These are phyloP conservation scores for Aspergillus novoparasiticus DNA, from an alignment of 2,329 filamentous ascomycete genomes.

Conservation along the genomic window DNA sequence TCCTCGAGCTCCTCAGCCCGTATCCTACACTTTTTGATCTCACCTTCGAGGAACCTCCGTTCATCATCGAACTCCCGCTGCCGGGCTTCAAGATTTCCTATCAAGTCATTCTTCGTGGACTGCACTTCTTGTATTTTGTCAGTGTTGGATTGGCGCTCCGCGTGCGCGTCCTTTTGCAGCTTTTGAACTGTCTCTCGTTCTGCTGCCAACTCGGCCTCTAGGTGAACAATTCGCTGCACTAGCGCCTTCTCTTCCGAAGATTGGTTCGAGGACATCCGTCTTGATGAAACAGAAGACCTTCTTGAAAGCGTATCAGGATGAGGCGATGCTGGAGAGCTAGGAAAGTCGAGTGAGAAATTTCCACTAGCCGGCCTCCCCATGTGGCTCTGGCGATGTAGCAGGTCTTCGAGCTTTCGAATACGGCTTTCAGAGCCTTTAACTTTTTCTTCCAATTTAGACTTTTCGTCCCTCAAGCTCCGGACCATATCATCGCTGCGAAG, in stretches of 20 bases:
- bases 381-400: slow-evolving; percentile 80
- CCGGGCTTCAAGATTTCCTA: slow-evolving; percentile 91
- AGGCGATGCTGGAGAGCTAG: slow-evolving; percentile 45
- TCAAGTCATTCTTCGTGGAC: slow-evolving; percentile 88
- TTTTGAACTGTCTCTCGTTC: slow-evolving; percentile 70
- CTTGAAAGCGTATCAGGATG: slow-evolving; percentile 51
- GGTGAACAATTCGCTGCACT: slow-evolving; percentile 61
- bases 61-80: slow-evolving; percentile 87
- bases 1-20: slow-evolving; percentile 88
- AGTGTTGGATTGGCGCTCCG: slow-evolving; percentile 62
- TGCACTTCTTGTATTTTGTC: slow-evolving; percentile 78
- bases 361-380: slow-evolving; percentile 56
- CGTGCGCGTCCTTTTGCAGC: slow-evolving; percentile 70
- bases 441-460: slow-evolving; percentile 71
- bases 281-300: slow-evolving; percentile 62
- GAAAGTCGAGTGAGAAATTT: slow-evolving; percentile 48
- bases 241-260: slow-evolving; percentile 62
- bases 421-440: slow-evolving; percentile 84
- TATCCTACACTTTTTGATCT: slow-evolving; percentile 74
- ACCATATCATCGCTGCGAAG: slow-evolving; percentile 84
- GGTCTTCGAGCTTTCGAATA: slow-evolving; percentile 85
- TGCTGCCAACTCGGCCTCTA: slow-evolving; percentile 76
- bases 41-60: slow-evolving; percentile 77
- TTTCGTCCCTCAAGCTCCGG: slow-evolving; percentile 78
- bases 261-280: slow-evolving; percentile 64